phyloP scores from a whole-genome alignment of 2,329 filamentous ascomycete species.

The Ascochyta fabae region DNA sequence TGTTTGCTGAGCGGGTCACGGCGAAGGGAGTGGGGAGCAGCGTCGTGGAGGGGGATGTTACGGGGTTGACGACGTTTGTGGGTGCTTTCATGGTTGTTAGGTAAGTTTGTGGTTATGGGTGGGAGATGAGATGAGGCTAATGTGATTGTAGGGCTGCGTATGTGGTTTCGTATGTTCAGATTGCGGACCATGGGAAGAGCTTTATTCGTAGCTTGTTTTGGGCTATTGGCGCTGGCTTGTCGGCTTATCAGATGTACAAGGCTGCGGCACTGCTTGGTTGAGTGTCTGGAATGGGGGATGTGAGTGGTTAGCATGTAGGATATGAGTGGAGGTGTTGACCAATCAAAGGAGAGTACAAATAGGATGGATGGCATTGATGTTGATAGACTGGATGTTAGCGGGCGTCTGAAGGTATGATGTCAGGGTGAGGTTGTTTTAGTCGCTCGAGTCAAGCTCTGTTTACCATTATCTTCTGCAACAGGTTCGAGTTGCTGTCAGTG shows the following conservation, averaged over 20 bases:
- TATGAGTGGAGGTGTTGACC: no score
- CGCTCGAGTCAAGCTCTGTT: no score
- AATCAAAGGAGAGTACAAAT: no score
- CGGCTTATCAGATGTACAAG: conserved; percentile 32
- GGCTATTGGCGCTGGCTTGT: conserved; percentile 20
- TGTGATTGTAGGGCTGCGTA: conserved; percentile 17
- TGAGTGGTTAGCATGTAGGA: neutral
- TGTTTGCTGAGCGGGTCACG: conserved; percentile 32
- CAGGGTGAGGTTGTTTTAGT: no score
- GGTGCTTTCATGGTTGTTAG: conserved; percentile 27
- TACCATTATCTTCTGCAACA: no score
- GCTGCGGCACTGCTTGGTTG: conserved; percentile 25
- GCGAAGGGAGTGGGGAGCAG: conserved; percentile 20
- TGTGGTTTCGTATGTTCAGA: conserved; percentile 28
- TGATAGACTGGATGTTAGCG: no score
- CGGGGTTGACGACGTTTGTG: conserved; percentile 30
- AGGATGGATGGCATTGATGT: no score
- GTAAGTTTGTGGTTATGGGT: neutral
- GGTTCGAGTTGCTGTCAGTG: no score
- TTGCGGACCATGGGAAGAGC: conserved; percentile 27
- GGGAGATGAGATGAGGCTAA: neutral
- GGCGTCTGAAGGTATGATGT: no score
- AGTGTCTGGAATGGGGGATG: neutral
- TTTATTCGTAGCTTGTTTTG: conserved; percentile 29
- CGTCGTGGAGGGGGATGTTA: conserved; percentile 21